These are phyloP conservation scores for Uromyces viciae-fabae DNA, from an alignment of 1,284 basidiomycete species.

Conservation along the genomic window DNA sequence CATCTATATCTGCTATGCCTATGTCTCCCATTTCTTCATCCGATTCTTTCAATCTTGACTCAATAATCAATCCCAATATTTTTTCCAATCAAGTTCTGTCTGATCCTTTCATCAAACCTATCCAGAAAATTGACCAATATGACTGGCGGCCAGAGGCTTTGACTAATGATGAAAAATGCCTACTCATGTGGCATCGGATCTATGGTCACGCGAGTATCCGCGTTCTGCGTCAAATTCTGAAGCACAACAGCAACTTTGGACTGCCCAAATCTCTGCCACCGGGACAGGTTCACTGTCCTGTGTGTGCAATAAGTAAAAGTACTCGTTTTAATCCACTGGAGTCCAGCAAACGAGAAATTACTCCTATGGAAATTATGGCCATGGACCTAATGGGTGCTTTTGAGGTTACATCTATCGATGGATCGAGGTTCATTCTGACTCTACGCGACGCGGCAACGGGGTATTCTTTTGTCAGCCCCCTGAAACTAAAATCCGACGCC, in stretches of 20 bases:
- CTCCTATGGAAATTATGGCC: neutral
- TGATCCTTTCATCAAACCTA: too few relatives aligned
- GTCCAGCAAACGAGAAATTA: too few relatives aligned
- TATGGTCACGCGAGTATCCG: neutral
- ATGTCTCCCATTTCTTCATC: too few relatives aligned
- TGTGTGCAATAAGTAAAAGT: neutral
- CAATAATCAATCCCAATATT: too few relatives aligned
- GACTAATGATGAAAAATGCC: neutral
- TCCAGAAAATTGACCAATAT: too few relatives aligned
- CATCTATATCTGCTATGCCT: too few relatives aligned
- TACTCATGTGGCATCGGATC: neutral
- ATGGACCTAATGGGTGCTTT: constrained; percentile 18
- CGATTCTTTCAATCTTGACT: too few relatives aligned
- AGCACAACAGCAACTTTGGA: neutral
- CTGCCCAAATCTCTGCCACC: neutral
- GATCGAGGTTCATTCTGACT: neutral
- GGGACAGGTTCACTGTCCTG: neutral
- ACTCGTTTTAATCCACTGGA: neutral
- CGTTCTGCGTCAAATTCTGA: neutral
- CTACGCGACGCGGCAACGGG: neutral
- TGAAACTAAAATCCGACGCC: neutral
- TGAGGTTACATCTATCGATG: neutral
- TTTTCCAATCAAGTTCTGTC: too few relatives aligned
- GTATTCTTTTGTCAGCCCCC: neutral
- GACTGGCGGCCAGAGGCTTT: too few relatives aligned